Evolutionary conservation across 2,329 filamentous ascomycete species (phyloP), one percentile per base, ranked within the genome.

Genomic region (Hypoxylon rubiginosum): DNA sequence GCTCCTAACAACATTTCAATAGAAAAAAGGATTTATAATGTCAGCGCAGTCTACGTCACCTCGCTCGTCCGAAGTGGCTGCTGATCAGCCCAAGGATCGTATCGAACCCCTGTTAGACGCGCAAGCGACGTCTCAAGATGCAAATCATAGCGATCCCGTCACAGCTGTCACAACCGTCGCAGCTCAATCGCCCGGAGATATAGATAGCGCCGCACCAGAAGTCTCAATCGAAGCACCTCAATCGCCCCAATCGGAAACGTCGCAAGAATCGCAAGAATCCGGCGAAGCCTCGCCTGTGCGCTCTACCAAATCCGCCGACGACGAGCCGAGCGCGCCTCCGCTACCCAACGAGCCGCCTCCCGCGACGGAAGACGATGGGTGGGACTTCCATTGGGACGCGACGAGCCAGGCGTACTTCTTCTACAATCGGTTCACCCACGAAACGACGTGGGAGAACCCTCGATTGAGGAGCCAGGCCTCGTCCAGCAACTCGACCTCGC

Each of bases 371-470:
- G 87, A 90, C 65, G 88, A 91, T 72, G 94, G 94, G 64, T 97
- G 94, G 94, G 89, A 92, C 64, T 89, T 89, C 36, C 84, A 92
- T 63, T 97, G 92, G 92, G 93, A 97, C 73, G 80, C 86, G 24
- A 84, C 78, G 55, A 84, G 86, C 1, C 86, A 90, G 69, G 85
- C 88, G 4, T 97, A 90, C 82, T 97, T 93, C 81, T 97, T 97
- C 80, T 90, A 90, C 83, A 97, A 97, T 77, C 89, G 90, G 71
- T 90, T 92, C 77, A 96, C 92, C 3, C 85, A 88, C 36, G 82
- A 86, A 63, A 89, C 89, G 58, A 93, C 96, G 75, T 96, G 93
- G 91, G 91, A 95, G 36, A 97, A 97, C 74, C 94, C 94, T 5
- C 91, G 94, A 53, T 82, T 95, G 4, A 86, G 90, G 4, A 81